Percentiles rank a stretch among this genome's conserved stretches.
These are phyloP conservation scores for Apostasia ramifera DNA, from an alignment of 106 monocot species.

Conservation along the genomic window DNA sequence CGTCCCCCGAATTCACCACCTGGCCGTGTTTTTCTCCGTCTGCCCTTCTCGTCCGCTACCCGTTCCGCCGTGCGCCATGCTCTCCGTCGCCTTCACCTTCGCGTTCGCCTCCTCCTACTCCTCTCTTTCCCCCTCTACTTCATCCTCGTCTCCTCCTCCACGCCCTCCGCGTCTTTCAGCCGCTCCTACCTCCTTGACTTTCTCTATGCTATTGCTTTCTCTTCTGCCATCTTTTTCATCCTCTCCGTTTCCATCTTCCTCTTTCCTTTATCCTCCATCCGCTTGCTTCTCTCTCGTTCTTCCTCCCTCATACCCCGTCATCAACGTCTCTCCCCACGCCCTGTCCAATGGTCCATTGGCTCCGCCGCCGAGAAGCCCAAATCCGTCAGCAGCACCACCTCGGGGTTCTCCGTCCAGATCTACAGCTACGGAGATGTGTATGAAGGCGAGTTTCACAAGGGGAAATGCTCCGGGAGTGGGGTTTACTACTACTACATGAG, in stretches of 20 bases:
- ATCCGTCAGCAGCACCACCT: slow-evolving; percentile 8
- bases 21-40: background rate
- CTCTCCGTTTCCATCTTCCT: slow-evolving; percentile 32
- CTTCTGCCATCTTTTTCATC: slow-evolving; percentile 29
- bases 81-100: slow-evolving; percentile 48
- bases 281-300: slow-evolving; percentile 24
- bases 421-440: slow-evolving; percentile 91
- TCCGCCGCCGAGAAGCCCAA: slow-evolving; percentile 12
- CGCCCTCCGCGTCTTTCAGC: slow-evolving; percentile 6
- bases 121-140: slow-evolving; percentile 37
- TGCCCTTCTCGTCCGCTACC: slow-evolving; percentile 5
- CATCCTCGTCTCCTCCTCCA: slow-evolving; percentile 17
- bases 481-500: slow-evolving; percentile 99
- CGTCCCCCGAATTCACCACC: background rate
- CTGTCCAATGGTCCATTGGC: slow-evolving; percentile 70
- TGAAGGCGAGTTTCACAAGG: slow-evolving; percentile 80
- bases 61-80: slow-evolving; percentile 12
- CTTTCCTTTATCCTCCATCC: slow-evolving; percentile 19
- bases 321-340: slow-evolving; percentile 16
- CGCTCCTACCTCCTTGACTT: slow-evolving; percentile 45
- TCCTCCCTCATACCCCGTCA: slow-evolving; percentile 23
- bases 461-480: slow-evolving; percentile 82
- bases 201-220: slow-evolving; percentile 37
- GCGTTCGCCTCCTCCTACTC: slow-evolving; percentile 42
- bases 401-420: slow-evolving; percentile 58